A percentile compares a stretch with the other conserved stretches of the same genome.
phyloP scores from a whole-genome alignment of 2,329 filamentous ascomycete genomes.

The Berkeleyomyces basicola region DNA sequence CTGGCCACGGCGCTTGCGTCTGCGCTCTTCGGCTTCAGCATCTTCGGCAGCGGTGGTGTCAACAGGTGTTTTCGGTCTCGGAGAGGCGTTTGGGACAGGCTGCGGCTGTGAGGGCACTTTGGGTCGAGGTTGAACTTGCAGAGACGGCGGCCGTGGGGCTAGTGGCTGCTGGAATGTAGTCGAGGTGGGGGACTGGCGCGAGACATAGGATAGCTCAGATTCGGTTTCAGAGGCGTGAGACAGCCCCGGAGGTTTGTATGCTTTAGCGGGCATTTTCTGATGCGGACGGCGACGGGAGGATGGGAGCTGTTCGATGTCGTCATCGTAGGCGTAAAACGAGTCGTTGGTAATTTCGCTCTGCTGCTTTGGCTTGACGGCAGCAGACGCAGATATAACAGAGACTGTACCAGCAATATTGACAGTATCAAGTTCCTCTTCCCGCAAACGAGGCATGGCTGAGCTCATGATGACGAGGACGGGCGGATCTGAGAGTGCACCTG shows the following conservation, averaged over 20 bases:
- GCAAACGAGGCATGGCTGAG: conserved; percentile 10
- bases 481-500: background rate
- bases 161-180: conserved; percentile 12
- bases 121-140: background rate
- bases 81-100: background rate
- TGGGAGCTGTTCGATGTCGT: conserved; percentile 2
- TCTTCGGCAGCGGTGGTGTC: conserved; percentile 5
- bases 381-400: conserved; percentile 1
- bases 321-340: conserved; percentile 5
- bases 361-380: conserved; percentile 4
- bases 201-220: conserved; percentile 2
- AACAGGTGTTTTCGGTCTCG: conserved; percentile 9
- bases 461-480: conserved; percentile 2
- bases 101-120: background rate
- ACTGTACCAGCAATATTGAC: background rate
- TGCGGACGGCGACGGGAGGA: background rate
- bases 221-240: conserved; percentile 1
- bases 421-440: background rate
- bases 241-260: background rate
- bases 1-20: conserved; percentile 12
- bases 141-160: conserved; percentile 8
- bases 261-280: background rate
- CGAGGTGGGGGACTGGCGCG: conserved; percentile 9
- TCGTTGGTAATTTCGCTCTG: conserved; percentile 13
- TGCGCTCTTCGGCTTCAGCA: conserved; percentile 11